Conservation (phyloP, 2,329 filamentous ascomycete species). For the Aspergillus udagawae region DNA sequence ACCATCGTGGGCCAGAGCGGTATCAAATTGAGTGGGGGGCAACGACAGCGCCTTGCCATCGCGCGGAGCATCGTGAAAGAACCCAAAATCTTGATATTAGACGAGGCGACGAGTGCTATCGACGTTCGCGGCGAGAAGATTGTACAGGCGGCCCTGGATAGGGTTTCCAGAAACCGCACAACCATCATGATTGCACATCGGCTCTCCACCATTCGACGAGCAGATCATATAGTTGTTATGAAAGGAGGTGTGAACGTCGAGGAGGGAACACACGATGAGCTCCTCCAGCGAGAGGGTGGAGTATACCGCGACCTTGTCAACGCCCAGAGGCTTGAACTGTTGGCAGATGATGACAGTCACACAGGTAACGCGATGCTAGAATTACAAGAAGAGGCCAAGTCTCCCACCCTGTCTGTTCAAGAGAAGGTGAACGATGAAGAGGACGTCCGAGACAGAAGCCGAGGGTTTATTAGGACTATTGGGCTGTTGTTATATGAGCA, state of each 20-base stretch:
- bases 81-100: slow-evolving; percentile 70
- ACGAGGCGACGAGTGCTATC: slow-evolving; percentile 69
- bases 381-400: background rate
- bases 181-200: slow-evolving; percentile 67
- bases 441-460: background rate
- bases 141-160: slow-evolving; percentile 51
- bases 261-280: slow-evolving; percentile 48
- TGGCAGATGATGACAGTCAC: background rate
- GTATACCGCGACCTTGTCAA: slow-evolving; percentile 20
- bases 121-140: slow-evolving; percentile 51
- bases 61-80: slow-evolving; percentile 69
- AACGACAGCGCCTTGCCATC: slow-evolving; percentile 75
- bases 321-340: slow-evolving; percentile 1
- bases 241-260: slow-evolving; percentile 52
- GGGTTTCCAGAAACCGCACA: slow-evolving; percentile 58
- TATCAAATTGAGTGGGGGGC: slow-evolving; percentile 69
- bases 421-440: background rate
- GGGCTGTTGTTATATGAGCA: slow-evolving; percentile 1
- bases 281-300: slow-evolving; percentile 45
- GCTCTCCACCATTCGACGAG: slow-evolving; percentile 53
- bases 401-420: background rate
- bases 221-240: slow-evolving; percentile 54
- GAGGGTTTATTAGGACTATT: background rate
- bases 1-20: slow-evolving; percentile 75
- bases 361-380: background rate